Evolutionary conservation across 2,329 filamentous ascomycete genomes (phyloP), one percentile per base, ranked within the genome.

Genomic region (Coniochaeta prunicola): DNA sequence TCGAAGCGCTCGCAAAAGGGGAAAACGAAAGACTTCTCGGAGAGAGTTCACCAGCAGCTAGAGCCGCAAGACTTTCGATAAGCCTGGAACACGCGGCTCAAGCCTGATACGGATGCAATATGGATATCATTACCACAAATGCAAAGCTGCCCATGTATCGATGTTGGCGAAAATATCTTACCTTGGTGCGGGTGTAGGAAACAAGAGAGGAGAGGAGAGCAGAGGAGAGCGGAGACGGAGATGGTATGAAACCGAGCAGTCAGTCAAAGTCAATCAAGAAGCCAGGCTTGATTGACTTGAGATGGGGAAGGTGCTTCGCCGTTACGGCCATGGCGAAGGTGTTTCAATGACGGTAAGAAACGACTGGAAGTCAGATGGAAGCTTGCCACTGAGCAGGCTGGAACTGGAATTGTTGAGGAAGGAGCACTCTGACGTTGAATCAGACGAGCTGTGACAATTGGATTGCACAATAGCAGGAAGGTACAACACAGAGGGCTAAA

Each of bases 201-300:
- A 56, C 45, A 50, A 45, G 59, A 58, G 59, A 53, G 50, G 59
- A 58, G 59, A 53, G 10, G 28, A 53, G 30, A 28, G 45, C 50
- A 48, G 59, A 58, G 59, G 50, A 5, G 28, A 53, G 30, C 24
- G 45, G 53, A 48, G 45, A 50, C 57, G 55, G 12, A 33, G 48
- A 21, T 56, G 54, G 36, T 13, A 36, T n/a, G 48, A 33, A 53
- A n/a, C 53, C 15, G 30, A 21, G n/a, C n/a, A n/a, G n/a, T n/a
- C n/a, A n/a, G n/a, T n/a, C n/a, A n/a, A 36, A 54, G 48, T 54
- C 53, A 21, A 50, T 50, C 45, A 48, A 26, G n/a, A n/a, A n/a
- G 42, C 7, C 42, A 6, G 10, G 45, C 21, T 17, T 30, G 24
- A 30, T 36, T 34, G 53, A 33, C 15, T n/a, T n/a, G 13, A 54